Percentiles rank a stretch among this genome's conserved stretches.
Evolutionary conservation across 176 grass and related monocot genomes (phyloP).

Genomic region (Raddia distichophylla): DNA sequence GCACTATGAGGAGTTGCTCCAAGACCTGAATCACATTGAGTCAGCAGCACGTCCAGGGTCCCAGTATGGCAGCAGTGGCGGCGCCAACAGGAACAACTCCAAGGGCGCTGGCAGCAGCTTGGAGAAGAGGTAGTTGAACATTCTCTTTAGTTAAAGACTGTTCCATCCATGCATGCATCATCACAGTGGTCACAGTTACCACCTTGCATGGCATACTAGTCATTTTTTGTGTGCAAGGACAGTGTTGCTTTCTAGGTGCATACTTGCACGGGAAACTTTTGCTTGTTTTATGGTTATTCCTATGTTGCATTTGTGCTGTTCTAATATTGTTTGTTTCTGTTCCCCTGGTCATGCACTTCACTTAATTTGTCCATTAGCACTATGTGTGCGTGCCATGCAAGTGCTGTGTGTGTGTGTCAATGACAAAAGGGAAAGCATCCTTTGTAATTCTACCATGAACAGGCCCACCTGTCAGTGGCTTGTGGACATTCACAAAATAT

Average conservation of each 20-base stretch:
- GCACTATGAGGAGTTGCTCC: background rate
- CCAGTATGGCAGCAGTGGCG: background rate
- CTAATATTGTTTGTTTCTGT: background rate
- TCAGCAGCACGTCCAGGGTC: background rate
- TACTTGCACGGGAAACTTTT: conserved; percentile 3
- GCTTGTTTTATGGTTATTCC: background rate
- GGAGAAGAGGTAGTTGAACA: conserved; percentile 44
- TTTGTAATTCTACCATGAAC: background rate
- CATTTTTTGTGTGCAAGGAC: conserved; percentile 16
- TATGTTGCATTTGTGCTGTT: background rate
- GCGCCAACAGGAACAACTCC: conserved; percentile 6
- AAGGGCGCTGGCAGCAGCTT: background rate
- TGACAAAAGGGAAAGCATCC: background rate
- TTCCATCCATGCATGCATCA: conserved; percentile 42
- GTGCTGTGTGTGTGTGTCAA: background rate
- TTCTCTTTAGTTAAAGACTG: conserved; percentile 14
- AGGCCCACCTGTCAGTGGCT: background rate
- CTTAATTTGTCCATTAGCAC: background rate
- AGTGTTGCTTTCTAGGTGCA: conserved; percentile 32
- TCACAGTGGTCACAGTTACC: background rate
- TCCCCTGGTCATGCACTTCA: background rate
- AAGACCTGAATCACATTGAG: conserved; percentile 8
- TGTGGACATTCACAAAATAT: background rate
- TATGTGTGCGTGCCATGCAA: background rate
- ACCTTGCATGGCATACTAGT: background rate